Base-by-base conservation (phyloP, 768 basidiomycete species). In the Mycena floridula region DNA sequence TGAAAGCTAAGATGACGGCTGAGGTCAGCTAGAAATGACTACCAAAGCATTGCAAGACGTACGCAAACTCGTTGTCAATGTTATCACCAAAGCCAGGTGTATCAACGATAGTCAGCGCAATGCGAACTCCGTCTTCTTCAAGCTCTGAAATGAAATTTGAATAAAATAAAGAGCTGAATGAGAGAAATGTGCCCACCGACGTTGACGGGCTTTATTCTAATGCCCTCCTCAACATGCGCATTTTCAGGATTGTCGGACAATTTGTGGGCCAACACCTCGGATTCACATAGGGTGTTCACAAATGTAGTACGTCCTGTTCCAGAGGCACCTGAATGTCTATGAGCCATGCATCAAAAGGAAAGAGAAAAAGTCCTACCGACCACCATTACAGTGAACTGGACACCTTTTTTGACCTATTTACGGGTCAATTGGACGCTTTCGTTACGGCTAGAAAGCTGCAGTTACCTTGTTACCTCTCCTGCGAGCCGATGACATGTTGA, bases 351-450 rank as follows among this genome's bases (percentile, higher is more conserved):
- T 49, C 49, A 53, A 50, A 39, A 44, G 50, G 46, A 50, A 49
- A 23, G 15, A 22, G 35, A 42, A 39, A 48, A 50, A 46, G 27
- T 79, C 90, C 59, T 50, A 95, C 95, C 95, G 60, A 95, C 92
- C 44, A 97, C 95, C 90, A 93, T 93, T 58, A 97, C 65, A 54
- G 95, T 98, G 70, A 98, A 89, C 70, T 95, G 92, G 43, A 98
- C 89, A 61, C 94, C 95, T 81, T 97, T 97, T 74, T 97, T 98
- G 67, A 89, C 91, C n/a, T n/a, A n/a, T n/a, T n/a, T n/a, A n/a
- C n/a, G n/a, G n/a, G n/a, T n/a, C n/a, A n/a, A n/a, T n/a, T n/a
- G n/a, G n/a, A n/a, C n/a, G n/a, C n/a, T n/a, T n/a, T n/a, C n/a
- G n/a, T n/a, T n/a, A n/a, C n/a, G n/a, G n/a, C n/a, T n/a, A n/a